Conservation (phyloP, 169 alveolate species). For the Plasmodium cynomolgi region DNA sequence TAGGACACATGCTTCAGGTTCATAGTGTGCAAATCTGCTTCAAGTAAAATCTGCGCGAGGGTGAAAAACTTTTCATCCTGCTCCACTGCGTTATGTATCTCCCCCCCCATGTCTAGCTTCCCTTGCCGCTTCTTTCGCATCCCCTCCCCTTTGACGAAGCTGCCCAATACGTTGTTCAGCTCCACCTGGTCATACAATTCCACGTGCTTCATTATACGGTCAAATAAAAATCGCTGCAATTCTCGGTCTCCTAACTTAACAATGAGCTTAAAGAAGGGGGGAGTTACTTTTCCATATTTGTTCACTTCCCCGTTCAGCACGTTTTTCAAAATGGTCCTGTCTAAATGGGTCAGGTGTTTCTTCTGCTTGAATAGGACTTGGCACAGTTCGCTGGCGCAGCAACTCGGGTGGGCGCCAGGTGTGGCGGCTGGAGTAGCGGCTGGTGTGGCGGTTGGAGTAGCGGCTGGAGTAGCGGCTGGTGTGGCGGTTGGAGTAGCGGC, state of each 20-base stretch:
- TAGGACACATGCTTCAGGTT: slow-evolving; percentile 36
- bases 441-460: neutral
- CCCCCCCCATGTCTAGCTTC: neutral
- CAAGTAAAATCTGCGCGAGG: slow-evolving; percentile 5
- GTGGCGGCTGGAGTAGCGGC: neutral
- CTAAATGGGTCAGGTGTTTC: slow-evolving; percentile 33
- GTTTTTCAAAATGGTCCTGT: slow-evolving; percentile 12
- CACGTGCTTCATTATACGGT: slow-evolving; percentile 11
- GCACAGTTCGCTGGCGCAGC: neutral
- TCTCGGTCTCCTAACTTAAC: slow-evolving; percentile 33
- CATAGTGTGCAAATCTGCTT: slow-evolving; percentile 13
- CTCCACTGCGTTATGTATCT: neutral
- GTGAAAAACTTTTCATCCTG: neutral
- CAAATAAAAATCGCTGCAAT: slow-evolving; percentile 6
- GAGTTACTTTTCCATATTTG: slow-evolving; percentile 12
- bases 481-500: too few relatives aligned
- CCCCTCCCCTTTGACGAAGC: neutral
- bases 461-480: neutral
- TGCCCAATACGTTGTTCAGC: neutral
- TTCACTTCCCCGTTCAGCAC: slow-evolving; percentile 7
- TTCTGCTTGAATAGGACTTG: slow-evolving; percentile 31
- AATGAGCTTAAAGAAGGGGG: neutral
- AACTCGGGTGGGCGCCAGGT: neutral
- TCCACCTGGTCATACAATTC: slow-evolving; percentile 25
- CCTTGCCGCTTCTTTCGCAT: neutral